Evolutionary conservation across 345 rosid species (phyloP), one percentile per base, ranked within the genome.

Genomic region (Iberis pinnata): DNA sequence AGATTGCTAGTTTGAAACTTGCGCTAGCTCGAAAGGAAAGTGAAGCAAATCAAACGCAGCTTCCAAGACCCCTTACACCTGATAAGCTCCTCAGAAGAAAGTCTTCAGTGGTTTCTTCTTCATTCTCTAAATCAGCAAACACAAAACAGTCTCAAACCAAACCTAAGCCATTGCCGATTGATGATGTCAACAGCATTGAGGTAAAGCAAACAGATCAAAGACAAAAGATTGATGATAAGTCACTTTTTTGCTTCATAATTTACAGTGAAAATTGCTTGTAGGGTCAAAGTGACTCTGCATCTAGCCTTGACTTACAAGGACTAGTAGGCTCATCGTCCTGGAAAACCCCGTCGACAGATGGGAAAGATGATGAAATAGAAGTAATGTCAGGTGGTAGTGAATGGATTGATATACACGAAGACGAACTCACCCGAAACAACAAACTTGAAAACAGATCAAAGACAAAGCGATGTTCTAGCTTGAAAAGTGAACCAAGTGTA

Each of bases 1-100:
- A 89, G 97, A 77, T 86, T 53, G 78, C 78, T 19, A 75, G 67
- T 60, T 78, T 84, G 37, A 88, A 85, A 72, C 78, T 76, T 39
- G 89, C 96, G 10, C 64, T 85, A 51, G 81, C 80, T 6, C 80
- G 72, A 62, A 84, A 76, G 65, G 96, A 81, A 5, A 81, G 64
- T 22, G 74, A 72, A 31, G 19, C 56, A 6, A 80, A 76, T 61
- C 72, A 52, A 22, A 32, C 51, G 26, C 80, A 71, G 48, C 61
- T 40, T 50, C 64, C 80, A 60, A 76, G 54, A 20, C 57, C 83
- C 13, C 55, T 65, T 60, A 81, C 79, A 72, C 76, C 80, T 13
- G 89, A 81, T 19, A 73, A 53, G 66, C 45, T 40, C 61, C 25
- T 60, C 1, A 69, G 65, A 50, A 45, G 61, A 43, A 82, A 76